These are phyloP conservation scores for Choiromyces venosus DNA, from an alignment of 495 filamentous ascomycete species.

Conservation along the genomic window DNA sequence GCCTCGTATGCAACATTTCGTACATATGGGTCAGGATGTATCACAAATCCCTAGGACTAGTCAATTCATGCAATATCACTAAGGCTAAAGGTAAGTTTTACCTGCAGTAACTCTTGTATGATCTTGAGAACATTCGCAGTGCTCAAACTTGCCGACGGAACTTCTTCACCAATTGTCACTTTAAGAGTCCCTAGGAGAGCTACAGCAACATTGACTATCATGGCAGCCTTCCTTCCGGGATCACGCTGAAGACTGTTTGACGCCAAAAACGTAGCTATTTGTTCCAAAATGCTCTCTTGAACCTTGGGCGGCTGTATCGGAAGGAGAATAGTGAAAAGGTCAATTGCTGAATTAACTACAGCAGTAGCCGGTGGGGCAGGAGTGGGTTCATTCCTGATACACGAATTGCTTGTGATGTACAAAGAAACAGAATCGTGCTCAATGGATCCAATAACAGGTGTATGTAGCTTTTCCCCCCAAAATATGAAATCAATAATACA, in stretches of 20 bases:
- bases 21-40: constrained; percentile 76
- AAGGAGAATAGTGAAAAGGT: constrained; percentile 82
- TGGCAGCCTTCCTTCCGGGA: constrained; percentile 78
- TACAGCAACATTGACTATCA: constrained; percentile 81
- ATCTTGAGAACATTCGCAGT: constrained; percentile 74
- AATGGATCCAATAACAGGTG: constrained; percentile 53
- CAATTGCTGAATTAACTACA: constrained; percentile 87
- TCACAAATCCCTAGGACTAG: constrained; percentile 57
- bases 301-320: constrained; percentile 82
- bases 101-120: constrained; percentile 74
- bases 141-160: constrained; percentile 64
- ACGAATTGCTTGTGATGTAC: constrained; percentile 56
- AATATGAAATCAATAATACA: constrained; percentile 27
- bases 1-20: constrained; percentile 80
- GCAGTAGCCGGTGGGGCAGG: constrained; percentile 87
- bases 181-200: constrained; percentile 75
- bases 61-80: constrained; percentile 1
- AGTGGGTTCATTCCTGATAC: constrained; percentile 45
- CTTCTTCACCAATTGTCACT: constrained; percentile 72
- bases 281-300: constrained; percentile 91
- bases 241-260: constrained; percentile 76
- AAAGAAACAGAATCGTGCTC: constrained; percentile 86
- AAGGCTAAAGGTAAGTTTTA: constrained; percentile 36
- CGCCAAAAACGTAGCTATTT: constrained; percentile 78
- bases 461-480: constrained; percentile 44